Evolutionary conservation across 2,329 filamentous ascomycete genomes (phyloP).

Genomic region (Hawksworthiomyces lignivorus): DNA sequence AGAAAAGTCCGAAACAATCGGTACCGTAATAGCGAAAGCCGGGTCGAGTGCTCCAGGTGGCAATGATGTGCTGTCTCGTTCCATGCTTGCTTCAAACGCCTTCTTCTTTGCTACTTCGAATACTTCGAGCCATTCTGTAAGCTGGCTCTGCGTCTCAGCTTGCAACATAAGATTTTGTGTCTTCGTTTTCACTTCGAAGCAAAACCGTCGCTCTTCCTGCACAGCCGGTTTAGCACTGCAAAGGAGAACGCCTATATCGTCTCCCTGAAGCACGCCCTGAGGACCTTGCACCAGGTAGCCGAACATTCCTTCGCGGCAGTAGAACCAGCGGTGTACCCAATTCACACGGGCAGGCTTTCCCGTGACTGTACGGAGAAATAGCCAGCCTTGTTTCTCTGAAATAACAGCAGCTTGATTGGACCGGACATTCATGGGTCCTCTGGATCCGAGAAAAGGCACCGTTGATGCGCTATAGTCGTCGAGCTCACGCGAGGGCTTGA

Average conservation of each 20-base stretch:
- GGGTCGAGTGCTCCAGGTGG: conserved; percentile 49
- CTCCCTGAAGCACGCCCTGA: conserved; percentile 86
- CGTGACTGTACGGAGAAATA: conserved; percentile 72
- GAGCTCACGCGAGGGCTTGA: conserved; percentile 80
- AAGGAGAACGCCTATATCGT: conserved; percentile 89
- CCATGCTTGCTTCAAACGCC: conserved; percentile 68
- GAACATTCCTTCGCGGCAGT: conserved; percentile 91
- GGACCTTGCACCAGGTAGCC: conserved; percentile 83
- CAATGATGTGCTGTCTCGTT: conserved; percentile 37
- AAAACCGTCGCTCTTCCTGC: conserved; percentile 89
- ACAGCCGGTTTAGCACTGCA: conserved; percentile 89
- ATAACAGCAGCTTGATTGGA: conserved; percentile 38
- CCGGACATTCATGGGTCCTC: conserved; percentile 57
- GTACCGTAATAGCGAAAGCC: conserved; percentile 87
- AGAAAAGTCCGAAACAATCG: conserved; percentile 83
- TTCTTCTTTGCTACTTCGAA: conserved; percentile 93
- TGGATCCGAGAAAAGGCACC: conserved; percentile 74
- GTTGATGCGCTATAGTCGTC: conserved; percentile 90
- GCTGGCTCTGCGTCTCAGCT: conserved; percentile 81
- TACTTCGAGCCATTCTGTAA: conserved; percentile 90
- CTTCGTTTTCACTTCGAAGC: conserved; percentile 98
- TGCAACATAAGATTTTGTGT: conserved; percentile 84
- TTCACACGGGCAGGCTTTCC: conserved; percentile 85
- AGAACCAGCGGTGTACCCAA: conserved; percentile 92
- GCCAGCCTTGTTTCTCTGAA: conserved; percentile 87